Percentiles rank a stretch among this genome's conserved stretches.
These are phyloP conservation scores for Puccinia triticina DNA, from an alignment of 1,284 basidiomycete genomes.

Conservation along the genomic window DNA sequence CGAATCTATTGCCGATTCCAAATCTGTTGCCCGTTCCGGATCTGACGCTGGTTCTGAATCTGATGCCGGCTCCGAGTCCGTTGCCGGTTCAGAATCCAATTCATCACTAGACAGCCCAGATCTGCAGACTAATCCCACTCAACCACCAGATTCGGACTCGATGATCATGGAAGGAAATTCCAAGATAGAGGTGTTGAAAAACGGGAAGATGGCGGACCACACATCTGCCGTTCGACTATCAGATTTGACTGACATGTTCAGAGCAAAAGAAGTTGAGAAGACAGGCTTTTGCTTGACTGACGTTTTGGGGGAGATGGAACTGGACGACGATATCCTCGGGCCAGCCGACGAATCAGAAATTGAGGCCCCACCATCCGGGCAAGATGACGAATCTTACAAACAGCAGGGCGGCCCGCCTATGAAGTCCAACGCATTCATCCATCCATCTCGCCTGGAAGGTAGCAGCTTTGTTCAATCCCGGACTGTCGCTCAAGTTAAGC, in stretches of 20 bases:
- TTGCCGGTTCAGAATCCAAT: background rate
- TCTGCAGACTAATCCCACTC: background rate
- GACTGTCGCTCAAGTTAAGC: background rate
- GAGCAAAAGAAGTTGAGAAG: slow-evolving; percentile 48
- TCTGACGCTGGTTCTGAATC: background rate
- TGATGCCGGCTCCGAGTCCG: background rate
- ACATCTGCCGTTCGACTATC: slow-evolving; percentile 31
- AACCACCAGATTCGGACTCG: background rate
- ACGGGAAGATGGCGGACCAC: background rate
- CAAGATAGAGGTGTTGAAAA: background rate
- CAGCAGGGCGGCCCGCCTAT: background rate
- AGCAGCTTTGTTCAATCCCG: background rate
- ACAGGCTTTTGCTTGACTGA: slow-evolving; percentile 37
- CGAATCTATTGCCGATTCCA: background rate
- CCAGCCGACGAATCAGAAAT: background rate
- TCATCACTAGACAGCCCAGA: background rate
- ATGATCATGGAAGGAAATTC: background rate
- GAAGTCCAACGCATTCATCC: slow-evolving; percentile 23
- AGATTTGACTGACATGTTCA: slow-evolving; percentile 47
- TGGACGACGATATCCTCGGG: slow-evolving; percentile 29
- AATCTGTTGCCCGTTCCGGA: background rate
- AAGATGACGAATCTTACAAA: background rate
- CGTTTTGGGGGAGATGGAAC: slow-evolving; percentile 30
- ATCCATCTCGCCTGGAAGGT: slow-evolving; percentile 39
- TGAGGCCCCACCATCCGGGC: background rate